These are phyloP conservation scores for Panicum virgatum DNA, from an alignment of 202 grass and related monocot genomes.

Conservation along the genomic window DNA sequence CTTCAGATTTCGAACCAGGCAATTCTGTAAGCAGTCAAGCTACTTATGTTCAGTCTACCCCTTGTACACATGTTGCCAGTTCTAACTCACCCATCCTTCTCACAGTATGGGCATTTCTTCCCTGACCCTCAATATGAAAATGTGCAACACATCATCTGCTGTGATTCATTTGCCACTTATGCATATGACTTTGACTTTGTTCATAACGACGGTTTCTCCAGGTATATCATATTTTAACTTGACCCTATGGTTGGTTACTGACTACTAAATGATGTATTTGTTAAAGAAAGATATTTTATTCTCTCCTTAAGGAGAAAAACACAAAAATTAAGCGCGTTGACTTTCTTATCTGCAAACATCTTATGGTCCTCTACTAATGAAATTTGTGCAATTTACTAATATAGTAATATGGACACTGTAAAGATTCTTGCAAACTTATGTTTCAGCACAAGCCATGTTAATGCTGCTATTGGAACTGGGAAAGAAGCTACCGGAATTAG, in stretches of 20 bases:
- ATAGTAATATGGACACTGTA: neutral
- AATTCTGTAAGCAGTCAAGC: conserved; percentile 68
- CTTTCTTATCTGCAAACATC: neutral
- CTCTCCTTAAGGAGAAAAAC: neutral
- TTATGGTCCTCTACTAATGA: neutral
- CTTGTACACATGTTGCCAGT: conserved; percentile 23
- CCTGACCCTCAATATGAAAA: conserved; percentile 97
- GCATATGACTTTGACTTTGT: conserved; percentile 92
- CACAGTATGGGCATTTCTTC: conserved; percentile 97
- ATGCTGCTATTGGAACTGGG: neutral
- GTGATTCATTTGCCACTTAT: conserved; percentile 99
- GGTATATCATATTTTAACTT: conserved; percentile 49
- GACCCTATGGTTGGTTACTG: conserved; percentile 26
- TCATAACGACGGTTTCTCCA: conserved; percentile 73
- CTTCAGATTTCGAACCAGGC: conserved; percentile 80
- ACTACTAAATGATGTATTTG: conserved; percentile 11
- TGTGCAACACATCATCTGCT: conserved; percentile 99
- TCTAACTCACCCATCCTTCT: conserved; percentile 36
- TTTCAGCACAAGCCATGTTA: neutral
- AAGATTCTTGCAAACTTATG: conserved; percentile 8
- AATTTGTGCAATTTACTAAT: neutral
- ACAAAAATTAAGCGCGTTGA: neutral
- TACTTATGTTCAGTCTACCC: conserved; percentile 22
- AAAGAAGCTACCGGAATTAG: conserved; percentile 1
- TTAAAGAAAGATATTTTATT: conserved; percentile 18